These are phyloP conservation scores for Cyclotella cryptica DNA, from an alignment of 108 stramenopile genomes.

Conservation along the genomic window DNA sequence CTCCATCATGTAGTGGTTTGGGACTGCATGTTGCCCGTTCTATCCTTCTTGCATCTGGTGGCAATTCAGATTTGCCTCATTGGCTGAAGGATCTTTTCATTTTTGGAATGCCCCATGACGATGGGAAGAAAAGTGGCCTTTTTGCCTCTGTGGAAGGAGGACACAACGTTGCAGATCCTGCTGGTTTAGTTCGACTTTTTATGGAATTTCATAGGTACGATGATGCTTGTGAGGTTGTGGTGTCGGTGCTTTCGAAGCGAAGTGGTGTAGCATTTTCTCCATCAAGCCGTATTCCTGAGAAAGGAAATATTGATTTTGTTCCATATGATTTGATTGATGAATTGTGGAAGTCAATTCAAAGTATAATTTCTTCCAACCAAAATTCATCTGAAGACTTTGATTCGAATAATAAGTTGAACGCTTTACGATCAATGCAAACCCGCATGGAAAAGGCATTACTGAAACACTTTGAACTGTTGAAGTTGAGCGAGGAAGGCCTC, in stretches of 20 bases:
- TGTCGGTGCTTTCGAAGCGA: conserved; percentile 44
- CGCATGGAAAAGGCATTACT: conserved; percentile 67
- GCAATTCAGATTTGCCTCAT: conserved; percentile 53
- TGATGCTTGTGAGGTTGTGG: conserved; percentile 74
- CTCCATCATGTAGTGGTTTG: conserved; percentile 57
- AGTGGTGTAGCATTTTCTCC: conserved; percentile 3
- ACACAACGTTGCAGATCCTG: conserved; percentile 54
- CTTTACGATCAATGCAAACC: conserved; percentile 33
- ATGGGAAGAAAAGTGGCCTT: conserved; percentile 33
- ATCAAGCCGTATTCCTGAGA: conserved; percentile 73
- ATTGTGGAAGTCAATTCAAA: conserved; percentile 73
- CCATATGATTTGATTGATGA: conserved; percentile 81
- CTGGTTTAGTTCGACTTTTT: conserved; percentile 68
- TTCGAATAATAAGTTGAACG: conserved; percentile 14
- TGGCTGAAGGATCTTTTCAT: conserved; percentile 79
- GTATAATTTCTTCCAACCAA: conserved; percentile 22
- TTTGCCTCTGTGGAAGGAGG: conserved; percentile 51
- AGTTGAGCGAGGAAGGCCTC: conserved; percentile 63
- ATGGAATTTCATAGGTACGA: conserved; percentile 66
- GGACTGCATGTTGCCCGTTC: conserved; percentile 70
- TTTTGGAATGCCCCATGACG: conserved; percentile 30
- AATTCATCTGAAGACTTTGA: neutral
- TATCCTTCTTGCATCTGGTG: conserved; percentile 44
- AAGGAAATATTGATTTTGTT: conserved; percentile 82
- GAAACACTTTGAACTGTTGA: conserved; percentile 55